phyloP scores from a whole-genome alignment of 2,329 filamentous ascomycete species.

The Xenosphaeropsis pyriputrescens region DNA sequence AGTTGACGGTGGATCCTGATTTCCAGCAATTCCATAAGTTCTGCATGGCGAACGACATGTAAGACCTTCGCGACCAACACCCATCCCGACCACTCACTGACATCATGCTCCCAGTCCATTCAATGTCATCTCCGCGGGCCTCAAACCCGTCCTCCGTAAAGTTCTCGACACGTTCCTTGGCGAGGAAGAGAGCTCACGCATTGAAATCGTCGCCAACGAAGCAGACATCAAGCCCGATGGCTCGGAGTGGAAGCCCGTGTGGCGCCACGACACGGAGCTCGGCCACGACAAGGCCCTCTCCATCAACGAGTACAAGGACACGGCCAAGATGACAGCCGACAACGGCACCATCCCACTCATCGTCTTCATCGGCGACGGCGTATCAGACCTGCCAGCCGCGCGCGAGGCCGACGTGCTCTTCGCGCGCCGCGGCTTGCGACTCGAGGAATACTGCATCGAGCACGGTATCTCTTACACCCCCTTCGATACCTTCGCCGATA shows the following conservation, averaged over 20 bases:
- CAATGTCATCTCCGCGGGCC: conserved; percentile 53
- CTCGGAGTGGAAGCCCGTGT: conserved; percentile 47
- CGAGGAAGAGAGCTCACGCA: conserved; percentile 39
- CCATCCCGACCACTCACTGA: too few relatives aligned
- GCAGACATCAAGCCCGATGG: conserved; percentile 43
- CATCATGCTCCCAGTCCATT: conserved; percentile 27
- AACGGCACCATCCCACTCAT: conserved; percentile 51
- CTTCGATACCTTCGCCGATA: conserved; percentile 52
- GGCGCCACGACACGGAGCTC: conserved; percentile 48
- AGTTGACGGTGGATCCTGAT: conserved; percentile 46
- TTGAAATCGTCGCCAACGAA: conserved; percentile 56
- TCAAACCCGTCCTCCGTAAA: conserved; percentile 46
- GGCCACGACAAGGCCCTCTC: conserved; percentile 55
- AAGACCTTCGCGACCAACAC: background rate
- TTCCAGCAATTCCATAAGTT: conserved; percentile 51
- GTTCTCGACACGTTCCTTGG: conserved; percentile 53
- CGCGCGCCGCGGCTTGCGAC: conserved; percentile 44
- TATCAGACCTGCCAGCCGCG: conserved; percentile 51
- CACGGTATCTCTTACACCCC: conserved; percentile 43
- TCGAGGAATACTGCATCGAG: conserved; percentile 53
- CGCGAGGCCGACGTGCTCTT: conserved; percentile 54
- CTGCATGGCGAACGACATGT: conserved; percentile 43
- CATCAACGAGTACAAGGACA: conserved; percentile 42
- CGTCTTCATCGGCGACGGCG: conserved; percentile 56
- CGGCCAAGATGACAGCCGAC: conserved; percentile 35